Base-by-base conservation (phyloP, 306 rosid species). In the Canavalia gladiata region DNA sequence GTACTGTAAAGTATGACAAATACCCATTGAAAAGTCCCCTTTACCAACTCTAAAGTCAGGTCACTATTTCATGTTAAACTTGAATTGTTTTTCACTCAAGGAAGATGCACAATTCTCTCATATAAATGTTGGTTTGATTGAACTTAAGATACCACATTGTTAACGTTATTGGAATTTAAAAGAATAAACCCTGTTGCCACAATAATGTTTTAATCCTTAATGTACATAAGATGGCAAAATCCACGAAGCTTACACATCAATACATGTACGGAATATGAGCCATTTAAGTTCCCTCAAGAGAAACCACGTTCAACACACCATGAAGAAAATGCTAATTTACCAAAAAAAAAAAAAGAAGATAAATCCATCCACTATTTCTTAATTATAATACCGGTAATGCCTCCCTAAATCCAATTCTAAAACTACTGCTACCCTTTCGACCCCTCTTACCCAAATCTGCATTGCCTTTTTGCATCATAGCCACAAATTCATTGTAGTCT, bases 401-500 rank as follows among this genome's bases (percentile, higher is more conserved):
- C 82, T 93, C 97, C 84, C 94, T 93, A 88, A 83, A 89, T 68
- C 92, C 90, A 83, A 95, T 9, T 68, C 91, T 86, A 80, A 92
- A 82, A 82, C 90, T 88, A 80, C 62, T 79, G 71, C 82, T 88
- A 73, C 84, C 74, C 58, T 81, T 90, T 55, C 62, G 83, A 52
- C 84, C 92, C 66, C 76, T 91, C 85, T 68, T 87, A 41, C 84
- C 95, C 81, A 88, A 47, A 51, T 90, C 91, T 58, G 88, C 85
- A 82, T 88, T 87, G 54, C 94, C 95, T 77, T 75, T 87, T 47
- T 91, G 94, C 98, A 95, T 95, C 99, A 95, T 90, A 8, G 95
- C 90, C 79, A 93, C 99, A 57, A 95, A 95, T 76, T 95, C 99
- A 11, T 85, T 89, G 91, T 91, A 95, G 81, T 93, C 99, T 84